Conservation (phyloP, 441 rosid genomes). For the Gossypium trilobum region DNA sequence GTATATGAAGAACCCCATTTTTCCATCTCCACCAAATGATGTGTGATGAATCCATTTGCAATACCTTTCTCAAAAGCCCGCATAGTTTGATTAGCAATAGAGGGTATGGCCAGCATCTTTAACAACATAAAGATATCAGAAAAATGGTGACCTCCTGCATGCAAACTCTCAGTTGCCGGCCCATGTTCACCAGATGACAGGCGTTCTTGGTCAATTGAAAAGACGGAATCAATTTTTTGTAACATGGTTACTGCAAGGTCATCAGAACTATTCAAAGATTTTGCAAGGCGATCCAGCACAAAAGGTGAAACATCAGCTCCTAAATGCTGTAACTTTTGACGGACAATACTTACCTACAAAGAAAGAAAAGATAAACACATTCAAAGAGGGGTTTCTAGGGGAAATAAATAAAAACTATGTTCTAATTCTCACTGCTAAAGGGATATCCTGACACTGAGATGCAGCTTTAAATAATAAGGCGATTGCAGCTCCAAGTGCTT, state of each 20-base stretch:
- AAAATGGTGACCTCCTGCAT: constrained; percentile 50
- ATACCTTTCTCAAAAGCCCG: constrained; percentile 90
- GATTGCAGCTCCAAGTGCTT: constrained; percentile 65
- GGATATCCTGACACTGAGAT: constrained; percentile 76
- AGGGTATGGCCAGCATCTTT: constrained; percentile 79
- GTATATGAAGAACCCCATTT: constrained; percentile 28
- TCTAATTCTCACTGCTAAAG: constrained; percentile 49
- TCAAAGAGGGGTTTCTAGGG: background rate
- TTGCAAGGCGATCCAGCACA: constrained; percentile 74
- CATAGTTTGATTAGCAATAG: constrained; percentile 75
- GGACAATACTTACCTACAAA: constrained; percentile 73
- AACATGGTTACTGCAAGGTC: constrained; percentile 77
- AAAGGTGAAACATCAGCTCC: constrained; percentile 70
- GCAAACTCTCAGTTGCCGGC: constrained; percentile 39
- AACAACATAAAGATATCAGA: constrained; percentile 79
- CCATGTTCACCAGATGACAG: constrained; percentile 57
- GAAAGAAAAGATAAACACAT: constrained; percentile 15
- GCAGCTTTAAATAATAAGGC: constrained; percentile 82
- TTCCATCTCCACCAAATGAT: constrained; percentile 66
- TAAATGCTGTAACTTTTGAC: constrained; percentile 59
- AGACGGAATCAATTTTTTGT: constrained; percentile 64
- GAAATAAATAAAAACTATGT: background rate
- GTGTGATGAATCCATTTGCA: constrained; percentile 62
- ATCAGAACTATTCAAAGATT: constrained; percentile 75
- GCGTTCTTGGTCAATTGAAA: constrained; percentile 46